Evolutionary conservation across 768 basidiomycete species (phyloP), one percentile per base, ranked within the genome.

Genomic region (Saitozyma podzolica): DNA sequence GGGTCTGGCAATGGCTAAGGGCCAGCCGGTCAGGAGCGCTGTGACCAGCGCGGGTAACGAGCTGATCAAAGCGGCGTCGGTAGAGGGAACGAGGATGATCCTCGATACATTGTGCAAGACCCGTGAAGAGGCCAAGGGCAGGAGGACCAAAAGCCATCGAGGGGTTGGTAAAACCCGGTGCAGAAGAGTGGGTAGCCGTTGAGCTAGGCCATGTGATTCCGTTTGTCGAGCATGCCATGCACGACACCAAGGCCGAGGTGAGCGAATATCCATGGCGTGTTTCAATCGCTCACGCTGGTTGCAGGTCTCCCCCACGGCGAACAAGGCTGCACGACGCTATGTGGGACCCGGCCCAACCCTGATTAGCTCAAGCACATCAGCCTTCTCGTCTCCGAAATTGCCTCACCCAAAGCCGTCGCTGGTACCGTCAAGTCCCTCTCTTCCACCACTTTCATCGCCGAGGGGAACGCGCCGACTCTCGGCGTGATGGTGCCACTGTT

Each of bases 221-320:
- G 17, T 88, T 86, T 71, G 87, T 98, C 11, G 92, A 94, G 77
- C 82, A 82, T 42, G 88, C 92, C 6, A 93, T 98, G 93, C 91
- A 95, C 72, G 95, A 98, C 80, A 97, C 95, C 62, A 98, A 98
- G 80, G 80, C 85, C 71, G 95, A 98, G 85, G 93, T 92, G 50
- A 69, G 84, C 77, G 8, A 17, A 8, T 43, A 19, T 6, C 40
- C 50, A 20, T 5, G 9, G 6, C 49, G n/a, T n/a, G n/a, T n/a
- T n/a, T n/a, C n/a, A 45, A 16, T 9, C 43, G 43, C 43, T 9
- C 9, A 45, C 9, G 9, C 9, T 45, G 43, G n/a, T 54, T 40
- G 58, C 29, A 92, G 92, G 92, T 97, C 41, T 88, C 92, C 11
- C 82, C 83, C 58, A 88, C 90, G 40, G 94, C 94, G 41, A 82